Evolutionary conservation across 2,329 filamentous ascomycete genomes (phyloP).

Genomic region (Xylaria sp.): DNA sequence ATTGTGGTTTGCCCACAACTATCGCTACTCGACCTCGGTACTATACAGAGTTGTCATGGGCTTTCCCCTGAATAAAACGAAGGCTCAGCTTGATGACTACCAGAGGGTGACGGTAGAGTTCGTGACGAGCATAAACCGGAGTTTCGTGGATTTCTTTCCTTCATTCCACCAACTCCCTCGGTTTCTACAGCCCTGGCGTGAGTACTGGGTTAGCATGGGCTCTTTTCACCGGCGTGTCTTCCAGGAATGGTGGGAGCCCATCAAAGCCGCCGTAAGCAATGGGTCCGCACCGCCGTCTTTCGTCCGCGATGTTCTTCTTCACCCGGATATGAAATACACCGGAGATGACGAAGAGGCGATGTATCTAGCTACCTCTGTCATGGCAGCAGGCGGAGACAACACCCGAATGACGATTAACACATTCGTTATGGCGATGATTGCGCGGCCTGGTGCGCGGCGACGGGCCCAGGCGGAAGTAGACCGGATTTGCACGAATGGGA

Average conservation of each 20-base stretch:
- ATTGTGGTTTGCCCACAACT: constrained; percentile 51
- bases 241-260: constrained; percentile 46
- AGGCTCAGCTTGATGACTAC: constrained; percentile 47
- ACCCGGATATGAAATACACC: constrained; percentile 42
- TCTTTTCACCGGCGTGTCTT: constrained; percentile 45
- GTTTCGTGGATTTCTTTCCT: constrained; percentile 36
- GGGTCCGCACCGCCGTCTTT: constrained; percentile 46
- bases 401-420: constrained; percentile 49
- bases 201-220: constrained; percentile 46
- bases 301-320: constrained; percentile 46
- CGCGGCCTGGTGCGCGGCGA: constrained; percentile 25
- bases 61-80: constrained; percentile 45
- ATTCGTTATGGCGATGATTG: constrained; percentile 49
- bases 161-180: constrained; percentile 40
- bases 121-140: constrained; percentile 44
- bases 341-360: constrained; percentile 51
- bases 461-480: constrained; percentile 28
- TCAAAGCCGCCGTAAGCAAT: constrained; percentile 39
- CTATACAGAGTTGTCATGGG: constrained; percentile 51
- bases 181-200: constrained; percentile 45
- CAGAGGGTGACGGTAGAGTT: constrained; percentile 49
- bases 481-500: constrained; percentile 26
- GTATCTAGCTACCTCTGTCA: constrained; percentile 51
- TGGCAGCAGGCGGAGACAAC: constrained; percentile 52
- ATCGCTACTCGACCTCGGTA: constrained; percentile 52